phyloP scores from a whole-genome alignment of 495 filamentous ascomycete species.

The Penicillium angulare region DNA sequence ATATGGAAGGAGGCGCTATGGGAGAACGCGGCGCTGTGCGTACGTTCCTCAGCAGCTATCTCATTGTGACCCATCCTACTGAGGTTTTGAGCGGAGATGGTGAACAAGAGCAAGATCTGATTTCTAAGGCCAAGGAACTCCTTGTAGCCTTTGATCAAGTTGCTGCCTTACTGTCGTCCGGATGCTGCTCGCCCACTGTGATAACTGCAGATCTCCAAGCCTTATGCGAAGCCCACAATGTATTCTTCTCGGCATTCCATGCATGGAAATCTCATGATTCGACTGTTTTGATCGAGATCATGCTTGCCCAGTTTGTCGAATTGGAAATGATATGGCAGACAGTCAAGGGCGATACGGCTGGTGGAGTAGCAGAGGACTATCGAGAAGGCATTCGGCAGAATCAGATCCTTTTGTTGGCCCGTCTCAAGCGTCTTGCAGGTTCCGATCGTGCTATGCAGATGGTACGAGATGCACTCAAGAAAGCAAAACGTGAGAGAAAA shows the following conservation, averaged over 20 bases:
- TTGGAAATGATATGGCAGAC: conserved; percentile 95
- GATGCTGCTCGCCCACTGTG: conserved; percentile 40
- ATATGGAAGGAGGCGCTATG: conserved; percentile 64
- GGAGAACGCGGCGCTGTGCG: conserved; percentile 77
- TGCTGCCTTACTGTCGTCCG: conserved; percentile 57
- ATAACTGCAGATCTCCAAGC: conserved; percentile 46
- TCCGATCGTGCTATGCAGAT: conserved; percentile 76
- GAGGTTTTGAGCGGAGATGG: conserved; percentile 85
- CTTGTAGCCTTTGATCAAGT: conserved; percentile 80
- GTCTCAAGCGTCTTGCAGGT: conserved; percentile 87
- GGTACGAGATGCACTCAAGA: conserved; percentile 78
- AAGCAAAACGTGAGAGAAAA: conserved; percentile 70
- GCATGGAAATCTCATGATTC: conserved; percentile 95
- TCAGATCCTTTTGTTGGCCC: conserved; percentile 81
- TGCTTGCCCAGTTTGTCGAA: conserved; percentile 94
- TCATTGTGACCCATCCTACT: conserved; percentile 90
- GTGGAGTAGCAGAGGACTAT: conserved; percentile 85
- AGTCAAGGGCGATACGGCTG: conserved; percentile 84
- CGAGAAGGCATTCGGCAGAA: conserved; percentile 91
- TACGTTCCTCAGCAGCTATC: conserved; percentile 88
- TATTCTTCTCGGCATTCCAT: conserved; percentile 88
- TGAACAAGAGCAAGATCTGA: conserved; percentile 84
- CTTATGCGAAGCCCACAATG: conserved; percentile 62
- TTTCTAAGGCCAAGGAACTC: conserved; percentile 82
- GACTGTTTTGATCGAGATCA: conserved; percentile 78